phyloP scores from a whole-genome alignment of 495 filamentous ascomycete species.

The Aspergillus haitiensis region DNA sequence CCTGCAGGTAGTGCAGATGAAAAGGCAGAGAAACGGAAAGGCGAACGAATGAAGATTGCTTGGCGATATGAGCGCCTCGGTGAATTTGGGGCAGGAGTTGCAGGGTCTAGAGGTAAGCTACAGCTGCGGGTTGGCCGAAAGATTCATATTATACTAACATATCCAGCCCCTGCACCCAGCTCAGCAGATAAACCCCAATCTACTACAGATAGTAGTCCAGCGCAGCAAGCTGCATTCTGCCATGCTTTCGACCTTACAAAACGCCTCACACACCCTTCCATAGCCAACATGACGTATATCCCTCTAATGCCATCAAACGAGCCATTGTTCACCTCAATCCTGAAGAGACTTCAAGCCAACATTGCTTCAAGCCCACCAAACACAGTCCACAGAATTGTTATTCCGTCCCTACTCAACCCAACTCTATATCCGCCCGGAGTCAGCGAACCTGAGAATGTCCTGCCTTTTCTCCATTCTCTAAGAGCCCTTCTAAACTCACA shows the following conservation, averaged over 20 bases:
- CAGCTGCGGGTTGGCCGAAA: constrained; percentile 4
- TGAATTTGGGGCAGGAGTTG: constrained; percentile 55
- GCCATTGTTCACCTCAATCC: constrained; percentile 65
- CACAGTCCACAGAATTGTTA: constrained; percentile 75
- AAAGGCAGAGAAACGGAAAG: constrained; percentile 39
- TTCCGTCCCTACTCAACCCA: constrained; percentile 83
- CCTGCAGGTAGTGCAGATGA: constrained; percentile 48
- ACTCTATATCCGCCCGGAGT: constrained; percentile 70
- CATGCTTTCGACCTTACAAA: constrained; percentile 91
- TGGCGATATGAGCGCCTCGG: constrained; percentile 93
- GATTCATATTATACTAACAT: constrained; percentile 20
- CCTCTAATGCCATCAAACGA: constrained; percentile 49
- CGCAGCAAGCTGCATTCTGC: constrained; percentile 60
- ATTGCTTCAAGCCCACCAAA: constrained; percentile 58
- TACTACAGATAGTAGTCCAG: constrained; percentile 23
- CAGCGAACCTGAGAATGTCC: constrained; percentile 64
- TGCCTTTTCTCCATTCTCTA: constrained; percentile 82
- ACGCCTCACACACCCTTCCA: constrained; percentile 63
- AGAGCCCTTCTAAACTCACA: constrained; percentile 70
- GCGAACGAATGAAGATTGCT: constrained; percentile 95
- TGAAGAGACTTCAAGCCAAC: constrained; percentile 57
- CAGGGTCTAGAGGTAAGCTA: constrained; percentile 55
- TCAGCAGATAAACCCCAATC: constrained; percentile 30
- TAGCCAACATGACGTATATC: constrained; percentile 58
- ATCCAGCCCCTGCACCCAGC: constrained; percentile 27